Evolutionary conservation across 2,329 filamentous ascomycete genomes (phyloP).

Genomic region (Penicillium sp.): DNA sequence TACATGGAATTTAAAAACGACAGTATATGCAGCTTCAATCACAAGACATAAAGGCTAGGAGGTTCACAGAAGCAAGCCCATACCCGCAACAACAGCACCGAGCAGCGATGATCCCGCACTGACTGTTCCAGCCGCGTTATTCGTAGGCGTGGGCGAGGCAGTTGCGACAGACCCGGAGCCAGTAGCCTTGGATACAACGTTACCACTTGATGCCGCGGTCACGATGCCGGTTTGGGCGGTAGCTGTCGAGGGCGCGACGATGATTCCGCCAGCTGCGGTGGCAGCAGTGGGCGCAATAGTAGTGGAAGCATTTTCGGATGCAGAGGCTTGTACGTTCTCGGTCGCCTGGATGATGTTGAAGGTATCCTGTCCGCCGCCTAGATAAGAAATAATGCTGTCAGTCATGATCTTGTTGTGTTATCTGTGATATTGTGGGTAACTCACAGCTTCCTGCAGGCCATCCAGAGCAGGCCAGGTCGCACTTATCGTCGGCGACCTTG

Average conservation of each 20-base stretch:
- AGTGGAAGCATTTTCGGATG: neutral
- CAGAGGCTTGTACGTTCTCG: conserved; percentile 1
- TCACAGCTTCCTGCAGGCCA: conserved; percentile 22
- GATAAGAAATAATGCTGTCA: neutral
- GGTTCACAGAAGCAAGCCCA: conserved; percentile 20
- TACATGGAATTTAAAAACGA: neutral
- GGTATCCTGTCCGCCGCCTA: conserved; percentile 19
- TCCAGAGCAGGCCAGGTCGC: conserved; percentile 20
- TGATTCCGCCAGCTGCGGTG: conserved; percentile 20
- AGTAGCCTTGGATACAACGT: conserved; percentile 3
- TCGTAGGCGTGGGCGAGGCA: conserved; percentile 13
- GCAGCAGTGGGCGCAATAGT: conserved; percentile 5
- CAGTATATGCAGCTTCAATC: neutral
- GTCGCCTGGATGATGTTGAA: conserved; percentile 18
- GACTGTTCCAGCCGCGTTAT: conserved; percentile 17
- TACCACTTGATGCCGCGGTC: conserved; percentile 18
- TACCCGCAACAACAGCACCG: conserved; percentile 16
- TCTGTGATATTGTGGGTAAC: neutral
- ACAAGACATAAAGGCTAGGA: neutral
- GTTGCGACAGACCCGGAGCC: neutral
- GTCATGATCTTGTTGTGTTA: neutral
- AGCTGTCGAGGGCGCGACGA: conserved; percentile 19
- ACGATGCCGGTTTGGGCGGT: conserved; percentile 17
- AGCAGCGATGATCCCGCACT: conserved; percentile 18
- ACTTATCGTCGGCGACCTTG: conserved; percentile 21